Percentiles rank a stretch among this genome's conserved stretches.
These are phyloP conservation scores for Solanum appendiculatum DNA, from an alignment of 257 asterid genomes.

Conservation along the genomic window DNA sequence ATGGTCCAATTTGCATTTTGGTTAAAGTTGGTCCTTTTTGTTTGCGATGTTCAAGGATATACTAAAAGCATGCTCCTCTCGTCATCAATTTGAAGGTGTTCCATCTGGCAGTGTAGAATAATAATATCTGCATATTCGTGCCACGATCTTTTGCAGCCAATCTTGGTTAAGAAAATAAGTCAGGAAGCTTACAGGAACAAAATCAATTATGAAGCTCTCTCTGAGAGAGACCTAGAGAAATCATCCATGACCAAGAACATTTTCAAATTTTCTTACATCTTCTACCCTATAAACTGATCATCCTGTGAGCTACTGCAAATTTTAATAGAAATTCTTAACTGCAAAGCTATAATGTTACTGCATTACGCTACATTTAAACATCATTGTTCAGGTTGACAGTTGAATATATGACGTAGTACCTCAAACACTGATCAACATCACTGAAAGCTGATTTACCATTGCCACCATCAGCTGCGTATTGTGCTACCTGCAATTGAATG, in stretches of 20 bases:
- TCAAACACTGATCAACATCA: conserved; percentile 78
- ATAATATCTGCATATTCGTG: background rate
- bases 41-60: background rate
- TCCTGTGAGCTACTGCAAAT: background rate
- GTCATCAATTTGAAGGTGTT: background rate
- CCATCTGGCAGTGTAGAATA: background rate
- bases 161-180: background rate
- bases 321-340: background rate
- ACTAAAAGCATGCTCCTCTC: background rate
- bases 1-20: background rate
- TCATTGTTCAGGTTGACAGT: background rate
- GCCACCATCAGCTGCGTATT: conserved; percentile 84
- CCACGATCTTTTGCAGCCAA: background rate
- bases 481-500: conserved; percentile 61
- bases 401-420: conserved; percentile 33
- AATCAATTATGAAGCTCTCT: background rate
- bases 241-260: background rate
- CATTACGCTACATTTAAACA: background rate
- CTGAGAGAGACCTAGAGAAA: background rate
- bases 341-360: background rate
- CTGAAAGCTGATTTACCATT: conserved; percentile 59
- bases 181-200: background rate
- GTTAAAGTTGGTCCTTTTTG: background rate
- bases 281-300: background rate
- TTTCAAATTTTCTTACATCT: background rate